Percentiles rank a stretch among this genome's conserved stretches.
Evolutionary conservation across 1,284 basidiomycete genomes (phyloP).

Genomic region (Lentinula novae-zelandiae): DNA sequence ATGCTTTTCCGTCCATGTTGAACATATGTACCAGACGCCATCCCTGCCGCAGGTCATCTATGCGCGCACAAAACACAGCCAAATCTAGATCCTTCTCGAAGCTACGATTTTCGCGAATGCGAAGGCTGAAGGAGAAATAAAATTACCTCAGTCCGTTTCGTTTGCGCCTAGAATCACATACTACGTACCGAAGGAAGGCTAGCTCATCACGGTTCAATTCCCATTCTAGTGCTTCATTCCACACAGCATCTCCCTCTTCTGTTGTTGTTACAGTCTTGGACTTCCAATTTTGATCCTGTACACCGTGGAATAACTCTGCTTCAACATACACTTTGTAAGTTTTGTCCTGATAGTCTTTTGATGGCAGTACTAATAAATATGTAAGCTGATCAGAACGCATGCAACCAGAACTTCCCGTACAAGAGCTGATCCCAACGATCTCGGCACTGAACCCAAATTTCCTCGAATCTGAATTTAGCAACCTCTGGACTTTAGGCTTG

Average conservation of each 20-base stretch:
- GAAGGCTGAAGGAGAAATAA: constrained; percentile 24
- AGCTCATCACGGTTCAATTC: constrained; percentile 45
- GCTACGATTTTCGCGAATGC: constrained; percentile 33
- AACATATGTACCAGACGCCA: constrained; percentile 52
- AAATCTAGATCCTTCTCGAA: constrained; percentile 40
- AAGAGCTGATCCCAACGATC: constrained; percentile 44
- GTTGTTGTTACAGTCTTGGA: constrained; percentile 34
- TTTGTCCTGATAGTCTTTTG: constrained; percentile 30
- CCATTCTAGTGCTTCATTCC: constrained; percentile 44
- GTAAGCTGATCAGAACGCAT: neutral
- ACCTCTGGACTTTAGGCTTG: constrained; percentile 37
- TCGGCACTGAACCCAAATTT: constrained; percentile 29
- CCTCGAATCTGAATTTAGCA: constrained; percentile 8
- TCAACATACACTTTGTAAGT: constrained; percentile 36
- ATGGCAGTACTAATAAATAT: constrained; percentile 34
- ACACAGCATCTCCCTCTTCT: constrained; percentile 40
- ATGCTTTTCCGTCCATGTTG: constrained; percentile 49
- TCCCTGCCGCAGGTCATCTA: constrained; percentile 40
- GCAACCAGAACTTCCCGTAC: constrained; percentile 28
- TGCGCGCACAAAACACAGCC: constrained; percentile 46
- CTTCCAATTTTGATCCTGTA: constrained; percentile 36
- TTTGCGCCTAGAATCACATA: neutral
- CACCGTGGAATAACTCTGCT: constrained; percentile 38
- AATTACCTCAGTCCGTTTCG: neutral
- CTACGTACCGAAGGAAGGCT: constrained; percentile 44